Conservation (phyloP, 2,329 filamentous ascomycete species). For the Botrytis pseudocinerea region DNA sequence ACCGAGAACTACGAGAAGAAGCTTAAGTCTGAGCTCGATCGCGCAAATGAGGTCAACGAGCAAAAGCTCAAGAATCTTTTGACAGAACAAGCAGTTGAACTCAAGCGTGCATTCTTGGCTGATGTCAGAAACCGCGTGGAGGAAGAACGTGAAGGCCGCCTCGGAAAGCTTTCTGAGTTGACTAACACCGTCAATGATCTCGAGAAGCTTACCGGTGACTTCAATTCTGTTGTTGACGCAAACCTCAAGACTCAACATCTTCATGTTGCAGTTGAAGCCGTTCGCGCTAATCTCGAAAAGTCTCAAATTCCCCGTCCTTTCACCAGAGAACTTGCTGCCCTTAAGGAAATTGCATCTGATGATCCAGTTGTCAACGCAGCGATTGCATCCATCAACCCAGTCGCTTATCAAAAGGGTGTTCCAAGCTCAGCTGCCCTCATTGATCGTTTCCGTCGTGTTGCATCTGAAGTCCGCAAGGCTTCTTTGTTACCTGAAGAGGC, state of each 20-base stretch:
- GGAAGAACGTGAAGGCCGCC: conserved; percentile 79
- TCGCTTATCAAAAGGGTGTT: conserved; percentile 89
- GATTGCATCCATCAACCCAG: conserved; percentile 93
- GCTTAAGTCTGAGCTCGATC: conserved; percentile 74
- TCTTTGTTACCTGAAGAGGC: conserved; percentile 89
- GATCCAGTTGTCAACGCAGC: conserved; percentile 88
- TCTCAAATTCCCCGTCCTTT: conserved; percentile 78
- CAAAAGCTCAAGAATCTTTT: conserved; percentile 82
- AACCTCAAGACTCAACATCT: conserved; percentile 95
- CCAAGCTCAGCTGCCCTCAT: conserved; percentile 82
- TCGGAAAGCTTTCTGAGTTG: conserved; percentile 82
- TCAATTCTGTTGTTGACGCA: conserved; percentile 86
- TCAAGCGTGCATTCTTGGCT: conserved; percentile 81
- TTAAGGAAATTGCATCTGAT: conserved; percentile 86
- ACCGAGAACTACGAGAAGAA: conserved; percentile 77
- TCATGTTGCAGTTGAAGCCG: conserved; percentile 91
- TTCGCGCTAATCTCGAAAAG: conserved; percentile 78
- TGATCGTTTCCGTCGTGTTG: conserved; percentile 93
- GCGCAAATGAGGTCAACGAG: conserved; percentile 77
- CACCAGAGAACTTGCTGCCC: conserved; percentile 85
- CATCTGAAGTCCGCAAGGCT: conserved; percentile 90
- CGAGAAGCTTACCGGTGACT: conserved; percentile 82
- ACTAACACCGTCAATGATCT: conserved; percentile 76
- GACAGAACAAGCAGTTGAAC: conserved; percentile 82
- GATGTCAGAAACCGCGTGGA: conserved; percentile 83